Evolutionary conservation across 2,329 filamentous ascomycete genomes (phyloP).

Genomic region (Fusarium lyarnte): DNA sequence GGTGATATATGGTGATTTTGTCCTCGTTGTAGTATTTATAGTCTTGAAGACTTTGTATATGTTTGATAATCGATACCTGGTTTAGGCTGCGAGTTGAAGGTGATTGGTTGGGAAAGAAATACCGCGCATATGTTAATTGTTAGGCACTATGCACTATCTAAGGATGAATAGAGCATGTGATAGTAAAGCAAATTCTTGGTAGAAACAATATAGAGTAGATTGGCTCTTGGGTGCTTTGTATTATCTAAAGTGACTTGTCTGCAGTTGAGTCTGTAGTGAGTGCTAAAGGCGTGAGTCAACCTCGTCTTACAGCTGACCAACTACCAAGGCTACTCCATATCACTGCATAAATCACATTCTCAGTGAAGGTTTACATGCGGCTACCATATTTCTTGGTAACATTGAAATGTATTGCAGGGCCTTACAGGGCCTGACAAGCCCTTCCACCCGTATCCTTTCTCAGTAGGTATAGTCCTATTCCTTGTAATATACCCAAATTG

Average conservation of each 20-base stretch:
- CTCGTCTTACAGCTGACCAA: background rate
- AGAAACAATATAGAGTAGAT: too few species aligned
- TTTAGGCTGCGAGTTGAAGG: constrained; percentile 26
- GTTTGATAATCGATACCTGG: constrained; percentile 13
- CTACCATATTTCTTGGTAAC: background rate
- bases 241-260: background rate
- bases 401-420: background rate
- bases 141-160: background rate
- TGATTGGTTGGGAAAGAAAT: constrained; percentile 24
- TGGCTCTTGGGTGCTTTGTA: too few species aligned
- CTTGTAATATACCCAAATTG: constrained; percentile 6
- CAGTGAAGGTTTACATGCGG: background rate
- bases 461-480: background rate
- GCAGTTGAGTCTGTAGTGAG: background rate
- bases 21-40: background rate
- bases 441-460: background rate
- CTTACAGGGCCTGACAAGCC: background rate
- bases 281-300: background rate
- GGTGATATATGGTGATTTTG: background rate
- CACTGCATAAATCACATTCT: background rate
- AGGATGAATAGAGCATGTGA: background rate
- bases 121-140: background rate
- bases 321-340: background rate
- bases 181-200: background rate
- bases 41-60: constrained; percentile 2